Percentiles rank a stretch among this genome's conserved stretches.
Evolutionary conservation across 2,329 filamentous ascomycete genomes (phyloP).

Genomic region (Pezicula rhizophila): DNA sequence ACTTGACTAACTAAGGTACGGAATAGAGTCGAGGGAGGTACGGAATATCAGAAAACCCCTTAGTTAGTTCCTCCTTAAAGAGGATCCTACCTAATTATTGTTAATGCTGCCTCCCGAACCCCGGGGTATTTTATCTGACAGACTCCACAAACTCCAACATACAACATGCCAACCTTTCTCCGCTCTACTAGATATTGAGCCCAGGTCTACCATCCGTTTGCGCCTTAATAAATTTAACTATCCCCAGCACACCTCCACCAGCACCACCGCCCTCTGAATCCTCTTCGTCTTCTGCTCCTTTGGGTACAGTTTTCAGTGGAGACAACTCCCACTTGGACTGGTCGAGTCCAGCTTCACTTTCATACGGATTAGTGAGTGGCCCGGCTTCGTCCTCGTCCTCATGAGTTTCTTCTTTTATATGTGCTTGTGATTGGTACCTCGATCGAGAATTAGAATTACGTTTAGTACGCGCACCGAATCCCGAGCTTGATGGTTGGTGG

Average conservation of each 20-base stretch:
- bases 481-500: conserved; percentile 57
- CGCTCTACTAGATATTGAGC: conserved; percentile 25
- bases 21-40: too few species aligned
- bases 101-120: too few species aligned
- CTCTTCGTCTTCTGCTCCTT: conserved; percentile 34
- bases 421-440: conserved; percentile 40
- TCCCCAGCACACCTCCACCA: conserved; percentile 50
- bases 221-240: conserved; percentile 62
- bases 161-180: not conserved
- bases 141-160: not conserved
- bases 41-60: too few species aligned
- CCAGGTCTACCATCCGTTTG: conserved; percentile 42
- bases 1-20: too few species aligned
- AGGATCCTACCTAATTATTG: too few species aligned
- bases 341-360: conserved; percentile 19
- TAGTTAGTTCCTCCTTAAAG: too few species aligned
- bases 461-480: conserved; percentile 38
- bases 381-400: conserved; percentile 39
- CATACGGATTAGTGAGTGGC: conserved; percentile 22
- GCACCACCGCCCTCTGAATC: conserved; percentile 40
- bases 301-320: conserved; percentile 25
- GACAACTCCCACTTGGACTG: conserved; percentile 41
- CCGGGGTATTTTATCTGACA: not conserved
- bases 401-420: conserved; percentile 49
- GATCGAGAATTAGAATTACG: conserved; percentile 36